Base-by-base conservation (phyloP, 2,329 filamentous ascomycete species). In the Microdochium trichocladiopsis region DNA sequence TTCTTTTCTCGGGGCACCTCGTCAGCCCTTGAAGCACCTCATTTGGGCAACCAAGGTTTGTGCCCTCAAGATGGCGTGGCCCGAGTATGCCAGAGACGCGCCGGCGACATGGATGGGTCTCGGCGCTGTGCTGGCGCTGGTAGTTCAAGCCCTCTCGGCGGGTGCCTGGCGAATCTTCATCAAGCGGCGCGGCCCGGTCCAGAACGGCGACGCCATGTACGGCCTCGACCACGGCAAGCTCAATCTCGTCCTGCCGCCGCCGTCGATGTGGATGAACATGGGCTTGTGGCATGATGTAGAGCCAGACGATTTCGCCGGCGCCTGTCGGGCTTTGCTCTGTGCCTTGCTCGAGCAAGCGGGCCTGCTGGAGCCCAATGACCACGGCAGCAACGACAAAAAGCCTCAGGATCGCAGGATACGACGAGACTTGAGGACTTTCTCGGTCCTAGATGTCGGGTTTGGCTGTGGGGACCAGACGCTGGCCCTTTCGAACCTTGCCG, bases 181-280 rank as follows among this genome's bases (percentile, higher is more conserved):
- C 36, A 51, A 31, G 33, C 18, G 14, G 14, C 4, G 50, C 2
- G 47, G 21, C 21, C 37, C 16, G 0, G 49, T 60, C 14, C 51
- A 69, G 33, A 62, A 61, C 4, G 61, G 51, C 48, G 62, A 59
- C 47, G 65, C 68, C 49, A 54, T 65, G 12, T 82, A 82, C 56
- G 73, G 74, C 1, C 65, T 82, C 6, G 75, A 78, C 18, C 80
- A 83, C 68, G 80, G 77, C 56, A 73, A 78, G 55, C 71, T 83
- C 49, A 80, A 83, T 57, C 56, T 79, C 22, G 64, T 69, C 18
- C 60, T 76, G 1, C 73, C 74, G 1, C 66, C 73, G 2, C 58
- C 62, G 4, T 72, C 70, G n/a, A 79, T 82, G 78, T 84, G 80
- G 79, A 83, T 83, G 78, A 83, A 83, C 52, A 74, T 83, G 66